These are phyloP conservation scores for Fusarium sp. DNA, from an alignment of 2,329 filamentous ascomycete species.

Conservation along the genomic window DNA sequence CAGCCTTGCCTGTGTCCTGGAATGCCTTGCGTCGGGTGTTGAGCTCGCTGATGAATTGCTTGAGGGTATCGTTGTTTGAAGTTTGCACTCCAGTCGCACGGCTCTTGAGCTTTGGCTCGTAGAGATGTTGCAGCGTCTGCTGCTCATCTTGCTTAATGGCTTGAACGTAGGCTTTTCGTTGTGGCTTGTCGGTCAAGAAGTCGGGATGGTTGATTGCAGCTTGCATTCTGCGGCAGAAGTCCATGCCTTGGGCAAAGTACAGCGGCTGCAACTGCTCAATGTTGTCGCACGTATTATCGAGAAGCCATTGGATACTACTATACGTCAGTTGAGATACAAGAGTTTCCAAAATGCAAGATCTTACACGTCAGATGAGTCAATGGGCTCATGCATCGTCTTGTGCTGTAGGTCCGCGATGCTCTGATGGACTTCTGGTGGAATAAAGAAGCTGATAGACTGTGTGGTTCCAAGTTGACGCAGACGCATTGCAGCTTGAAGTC, in stretches of 20 bases:
- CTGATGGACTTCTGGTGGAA: conserved; percentile 70
- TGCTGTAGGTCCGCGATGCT: conserved; percentile 64
- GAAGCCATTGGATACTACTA: conserved; percentile 61
- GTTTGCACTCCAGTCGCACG: conserved; percentile 17
- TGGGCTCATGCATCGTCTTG: conserved; percentile 36
- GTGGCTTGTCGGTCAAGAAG: conserved; percentile 52
- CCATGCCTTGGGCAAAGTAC: conserved; percentile 69
- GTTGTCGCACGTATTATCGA: conserved; percentile 70
- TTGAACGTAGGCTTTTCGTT: conserved; percentile 52
- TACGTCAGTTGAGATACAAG: conserved; percentile 11
- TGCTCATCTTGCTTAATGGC: conserved; percentile 61
- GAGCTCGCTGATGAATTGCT: conserved; percentile 37
- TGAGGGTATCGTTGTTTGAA: conserved; percentile 24
- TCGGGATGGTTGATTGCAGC: conserved; percentile 58
- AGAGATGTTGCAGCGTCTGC: conserved; percentile 69
- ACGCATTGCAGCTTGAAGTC: conserved; percentile 68
- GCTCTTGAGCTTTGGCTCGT: conserved; percentile 53
- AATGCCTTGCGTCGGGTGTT: conserved; percentile 36
- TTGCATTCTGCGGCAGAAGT: conserved; percentile 68
- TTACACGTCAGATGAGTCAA: conserved; percentile 49
- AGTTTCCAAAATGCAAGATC: neutral
- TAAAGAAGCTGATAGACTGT: conserved; percentile 66
- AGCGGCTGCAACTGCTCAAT: conserved; percentile 70
- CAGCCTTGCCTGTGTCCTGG: conserved; percentile 41
- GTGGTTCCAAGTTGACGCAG: conserved; percentile 67